Evolutionary conservation across 495 filamentous ascomycete genomes (phyloP), one percentile per base, ranked within the genome.

Genomic region (Rhypophila decipiens): DNA sequence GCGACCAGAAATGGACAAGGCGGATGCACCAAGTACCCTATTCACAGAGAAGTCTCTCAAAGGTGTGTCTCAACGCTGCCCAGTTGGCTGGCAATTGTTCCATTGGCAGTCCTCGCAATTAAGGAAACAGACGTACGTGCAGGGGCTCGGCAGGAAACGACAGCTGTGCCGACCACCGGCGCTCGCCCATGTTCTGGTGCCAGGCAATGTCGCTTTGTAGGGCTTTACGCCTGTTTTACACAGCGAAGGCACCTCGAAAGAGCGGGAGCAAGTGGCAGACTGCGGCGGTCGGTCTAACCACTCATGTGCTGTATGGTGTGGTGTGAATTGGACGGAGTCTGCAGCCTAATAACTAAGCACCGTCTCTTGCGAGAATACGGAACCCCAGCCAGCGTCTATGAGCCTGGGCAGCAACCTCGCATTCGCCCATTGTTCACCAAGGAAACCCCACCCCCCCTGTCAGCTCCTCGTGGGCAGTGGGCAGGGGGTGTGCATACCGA

Each of bases 231-330:
- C 4, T 40, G 5, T 4, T n/a, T 9, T 11, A 11, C 38, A 22
- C 38, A 13, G n/a, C 13, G 11, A 44, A 44, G 34, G 8, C 24
- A 13, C 31, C 43, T 33, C 19, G 43, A 10, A 19, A 20, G 19
- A 33, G 33, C 31, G 43, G 33, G 41, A 44, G 13, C n/a, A 19
- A n/a, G 43, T 31, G 7, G n/a, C 31, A 46, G 43, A 46, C 27
- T 36, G 43, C n/a, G 43, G 43, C 43, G 43, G 43, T 46, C 17
- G 43, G 37, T 29, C 11, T 27, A 43, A 13, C n/a, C 24, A 41
- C 38, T 9, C 38, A 22, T 21, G 27, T 31, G 27, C 27, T 31
- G 27, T 13, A 13, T 31, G 27, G 27, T 31, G 27, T 31, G 27
- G 27, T 31, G 27, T 13, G 27, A 13, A 31, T 13, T 31, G 7